A percentile compares a stretch with the other conserved stretches of the same genome.
phyloP scores from a whole-genome alignment of 1,139 yeast species.

The Insectozyma bohioensis region DNA sequence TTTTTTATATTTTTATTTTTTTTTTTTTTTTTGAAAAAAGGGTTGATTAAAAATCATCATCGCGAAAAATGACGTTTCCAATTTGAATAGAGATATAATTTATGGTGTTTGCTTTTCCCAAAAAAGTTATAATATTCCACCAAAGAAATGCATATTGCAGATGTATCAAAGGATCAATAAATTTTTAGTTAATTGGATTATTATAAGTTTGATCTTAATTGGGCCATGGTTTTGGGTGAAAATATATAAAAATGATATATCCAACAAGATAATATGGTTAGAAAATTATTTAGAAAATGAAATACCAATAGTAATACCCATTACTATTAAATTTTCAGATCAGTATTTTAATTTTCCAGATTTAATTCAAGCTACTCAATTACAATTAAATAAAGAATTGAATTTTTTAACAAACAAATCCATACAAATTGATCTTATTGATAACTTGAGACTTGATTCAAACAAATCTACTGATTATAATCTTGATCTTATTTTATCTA shows the following conservation, averaged over 20 bases:
- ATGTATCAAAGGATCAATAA: too few relatives aligned
- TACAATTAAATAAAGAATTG: constrained; percentile 35
- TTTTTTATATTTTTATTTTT: not conserved
- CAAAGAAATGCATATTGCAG: too few relatives aligned
- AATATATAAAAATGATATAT: not conserved
- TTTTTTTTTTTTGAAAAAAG: constrained; percentile 1
- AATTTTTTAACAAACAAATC: constrained; percentile 11
- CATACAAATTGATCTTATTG: constrained; percentile 20
- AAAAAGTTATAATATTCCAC: too few relatives aligned
- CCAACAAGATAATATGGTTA: not conserved
- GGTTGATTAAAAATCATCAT: not conserved
- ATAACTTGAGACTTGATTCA: constrained; percentile 13
- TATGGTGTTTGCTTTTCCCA: too few relatives aligned
- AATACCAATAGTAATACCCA: constrained; percentile 21
- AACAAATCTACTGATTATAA: constrained; percentile 16
- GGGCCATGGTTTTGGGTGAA: too few relatives aligned
- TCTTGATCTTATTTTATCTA: constrained; percentile 27
- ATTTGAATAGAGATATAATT: too few relatives aligned
- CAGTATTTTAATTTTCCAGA: constrained; percentile 48
- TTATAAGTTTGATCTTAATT: too few relatives aligned
- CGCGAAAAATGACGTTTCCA: too few relatives aligned
- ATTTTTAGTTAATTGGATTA: too few relatives aligned
- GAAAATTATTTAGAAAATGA: not conserved
- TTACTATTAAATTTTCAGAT: constrained; percentile 35
- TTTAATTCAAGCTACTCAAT: constrained; percentile 39